Conservation (phyloP, 352 stramenopile genomes). For the Phytopythium cucurbitacearum region DNA sequence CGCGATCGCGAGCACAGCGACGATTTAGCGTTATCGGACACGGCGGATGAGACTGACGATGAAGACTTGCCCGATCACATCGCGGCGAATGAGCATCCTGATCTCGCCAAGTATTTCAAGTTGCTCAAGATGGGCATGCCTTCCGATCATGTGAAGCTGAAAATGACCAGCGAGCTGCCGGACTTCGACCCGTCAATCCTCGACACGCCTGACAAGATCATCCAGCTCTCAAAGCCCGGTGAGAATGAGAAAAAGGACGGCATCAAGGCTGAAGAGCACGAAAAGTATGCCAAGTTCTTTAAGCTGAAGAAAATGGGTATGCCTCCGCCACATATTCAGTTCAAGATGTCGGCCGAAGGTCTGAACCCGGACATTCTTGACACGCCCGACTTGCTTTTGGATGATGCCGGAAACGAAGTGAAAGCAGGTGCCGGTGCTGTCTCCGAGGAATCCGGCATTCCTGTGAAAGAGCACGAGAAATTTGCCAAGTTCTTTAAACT, state of each 20-base stretch:
- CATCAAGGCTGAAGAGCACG: conserved; percentile 54
- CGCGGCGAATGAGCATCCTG: conserved; percentile 53
- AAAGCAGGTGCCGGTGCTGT: conserved; percentile 15
- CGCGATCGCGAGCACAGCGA: conserved; percentile 46
- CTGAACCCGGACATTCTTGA: conserved; percentile 87
- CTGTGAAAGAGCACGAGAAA: conserved; percentile 84
- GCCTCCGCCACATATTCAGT: conserved; percentile 88
- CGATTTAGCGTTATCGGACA: conserved; percentile 53
- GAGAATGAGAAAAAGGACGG: conserved; percentile 41
- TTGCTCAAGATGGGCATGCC: conserved; percentile 81
- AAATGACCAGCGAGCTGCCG: conserved; percentile 64
- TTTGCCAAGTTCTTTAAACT: conserved; percentile 96
- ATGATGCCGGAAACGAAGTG: conserved; percentile 59
- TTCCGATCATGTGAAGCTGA: conserved; percentile 54
- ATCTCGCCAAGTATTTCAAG: conserved; percentile 76
- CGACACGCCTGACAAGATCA: conserved; percentile 72
- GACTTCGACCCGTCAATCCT: conserved; percentile 56
- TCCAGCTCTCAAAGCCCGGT: conserved; percentile 79
- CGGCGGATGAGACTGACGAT: conserved; percentile 62
- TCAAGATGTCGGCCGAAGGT: conserved; percentile 92
- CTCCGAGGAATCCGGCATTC: conserved; percentile 30
- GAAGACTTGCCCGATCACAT: conserved; percentile 37
- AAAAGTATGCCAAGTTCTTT: conserved; percentile 90
- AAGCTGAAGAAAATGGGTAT: conserved; percentile 96
- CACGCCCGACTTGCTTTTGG: conserved; percentile 55